Conservation (phyloP, 345 rosid genomes). For the Mangifera indica region DNA sequence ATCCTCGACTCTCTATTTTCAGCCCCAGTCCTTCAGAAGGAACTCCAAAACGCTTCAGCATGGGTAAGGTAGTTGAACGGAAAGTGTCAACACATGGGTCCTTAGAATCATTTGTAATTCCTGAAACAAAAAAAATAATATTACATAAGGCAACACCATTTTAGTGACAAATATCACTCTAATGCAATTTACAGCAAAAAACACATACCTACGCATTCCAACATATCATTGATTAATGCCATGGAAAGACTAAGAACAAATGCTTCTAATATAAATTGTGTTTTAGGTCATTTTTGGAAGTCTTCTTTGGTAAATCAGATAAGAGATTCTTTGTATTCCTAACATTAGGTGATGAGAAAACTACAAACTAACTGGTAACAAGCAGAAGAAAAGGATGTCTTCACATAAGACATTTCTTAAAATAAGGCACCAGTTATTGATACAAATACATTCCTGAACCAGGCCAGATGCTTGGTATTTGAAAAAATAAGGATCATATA, state of each 20-base stretch:
- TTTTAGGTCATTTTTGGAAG: too few species aligned
- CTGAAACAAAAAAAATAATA: slow-evolving; percentile 36
- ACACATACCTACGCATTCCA: not conserved
- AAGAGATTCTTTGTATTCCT: too few species aligned
- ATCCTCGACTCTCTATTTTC: slow-evolving; percentile 77
- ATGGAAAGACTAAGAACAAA: not conserved
- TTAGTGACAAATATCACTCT: not conserved
- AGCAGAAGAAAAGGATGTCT: too few species aligned
- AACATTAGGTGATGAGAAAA: too few species aligned
- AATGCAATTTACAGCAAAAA: not conserved
- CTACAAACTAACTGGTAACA: too few species aligned
- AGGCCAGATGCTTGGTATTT: too few species aligned
- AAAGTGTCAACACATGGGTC: slow-evolving; percentile 83
- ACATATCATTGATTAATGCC: not conserved
- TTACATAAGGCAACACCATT: not conserved
- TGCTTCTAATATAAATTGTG: not conserved
- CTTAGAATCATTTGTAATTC: slow-evolving; percentile 78
- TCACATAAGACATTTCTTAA: too few species aligned
- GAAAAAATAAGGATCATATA: too few species aligned
- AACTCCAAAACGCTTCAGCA: slow-evolving; percentile 69
- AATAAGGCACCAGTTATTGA: too few species aligned
- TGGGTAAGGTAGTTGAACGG: slow-evolving; percentile 62
- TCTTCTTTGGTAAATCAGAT: too few species aligned
- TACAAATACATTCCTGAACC: too few species aligned
- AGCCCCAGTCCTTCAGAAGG: slow-evolving; percentile 74